Conservation (phyloP, 306 rosid genomes). For the Dryas alaskensis region DNA sequence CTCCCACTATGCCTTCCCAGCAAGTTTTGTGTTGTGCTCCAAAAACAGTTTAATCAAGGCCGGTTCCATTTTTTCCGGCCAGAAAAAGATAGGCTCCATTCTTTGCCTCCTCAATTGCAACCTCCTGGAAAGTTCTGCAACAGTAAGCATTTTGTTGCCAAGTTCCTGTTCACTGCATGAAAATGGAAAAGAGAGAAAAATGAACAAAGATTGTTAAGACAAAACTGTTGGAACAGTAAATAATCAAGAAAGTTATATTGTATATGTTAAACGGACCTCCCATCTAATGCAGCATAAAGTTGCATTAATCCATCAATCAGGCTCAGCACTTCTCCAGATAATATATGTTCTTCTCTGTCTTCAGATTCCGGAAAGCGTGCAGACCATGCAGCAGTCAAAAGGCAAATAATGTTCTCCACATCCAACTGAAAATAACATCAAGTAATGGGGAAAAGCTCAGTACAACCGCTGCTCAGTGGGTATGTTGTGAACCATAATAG, state of each 20-base stretch:
- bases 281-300: slow-evolving; percentile 26
- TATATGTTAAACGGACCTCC: slow-evolving; percentile 20
- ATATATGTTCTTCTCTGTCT: background rate
- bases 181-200: background rate
- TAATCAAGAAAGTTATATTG: too few relatives aligned
- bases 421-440: slow-evolving; percentile 5
- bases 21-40: slow-evolving; percentile 21
- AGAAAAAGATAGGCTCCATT: slow-evolving; percentile 6
- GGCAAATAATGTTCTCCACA: slow-evolving; percentile 6
- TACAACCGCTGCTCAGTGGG: background rate
- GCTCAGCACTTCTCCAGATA: background rate
- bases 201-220: too few relatives aligned
- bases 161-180: background rate
- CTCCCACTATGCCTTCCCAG: too few relatives aligned
- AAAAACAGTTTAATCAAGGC: slow-evolving; percentile 3
- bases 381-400: background rate
- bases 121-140: slow-evolving; percentile 13
- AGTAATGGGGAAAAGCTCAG: background rate
- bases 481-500: background rate
- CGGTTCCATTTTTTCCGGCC: slow-evolving; percentile 9
- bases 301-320: slow-evolving; percentile 31
- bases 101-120: slow-evolving; percentile 8
- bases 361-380: background rate
- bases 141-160: background rate
- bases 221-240: background rate